phyloP scores from a whole-genome alignment of 1,284 basidiomycete genomes.

The Trichosporon sp. region DNA sequence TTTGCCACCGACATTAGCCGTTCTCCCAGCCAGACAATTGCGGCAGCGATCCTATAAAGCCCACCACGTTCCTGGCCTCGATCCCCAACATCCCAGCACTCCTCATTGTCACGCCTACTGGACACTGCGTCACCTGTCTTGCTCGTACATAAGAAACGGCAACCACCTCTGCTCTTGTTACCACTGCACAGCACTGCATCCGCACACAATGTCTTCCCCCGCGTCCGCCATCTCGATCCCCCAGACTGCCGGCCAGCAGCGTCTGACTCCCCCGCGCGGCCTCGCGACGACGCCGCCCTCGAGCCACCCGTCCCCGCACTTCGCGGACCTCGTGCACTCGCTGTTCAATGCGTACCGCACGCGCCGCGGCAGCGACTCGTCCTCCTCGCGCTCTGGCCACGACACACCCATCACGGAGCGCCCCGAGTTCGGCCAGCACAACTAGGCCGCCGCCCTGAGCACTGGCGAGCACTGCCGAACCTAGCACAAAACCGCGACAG shows the following conservation, averaged over 20 bases:
- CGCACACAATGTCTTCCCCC: neutral
- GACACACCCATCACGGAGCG: conserved; percentile 1
- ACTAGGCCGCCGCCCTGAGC: neutral
- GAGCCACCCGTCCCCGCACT: conserved; percentile 39
- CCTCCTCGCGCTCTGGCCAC: neutral
- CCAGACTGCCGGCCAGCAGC: neutral
- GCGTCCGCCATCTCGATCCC: neutral
- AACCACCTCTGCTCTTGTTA: neutral
- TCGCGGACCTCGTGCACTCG: conserved; percentile 35
- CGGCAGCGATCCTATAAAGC: neutral
- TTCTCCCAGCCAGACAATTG: neutral
- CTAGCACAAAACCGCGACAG: too few relatives aligned
- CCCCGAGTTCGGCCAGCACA: neutral
- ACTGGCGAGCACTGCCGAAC: neutral
- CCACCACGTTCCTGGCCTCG: neutral
- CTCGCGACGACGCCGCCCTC: conserved; percentile 11
- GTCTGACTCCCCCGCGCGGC: neutral
- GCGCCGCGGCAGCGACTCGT: neutral
- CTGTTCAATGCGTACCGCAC: conserved; percentile 30
- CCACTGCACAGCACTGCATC: neutral
- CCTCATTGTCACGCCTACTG: neutral
- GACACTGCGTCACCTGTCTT: neutral
- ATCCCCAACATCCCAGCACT: neutral
- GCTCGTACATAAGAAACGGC: neutral
- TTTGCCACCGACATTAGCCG: conserved; percentile 5